Evolutionary conservation across 805 yeast genomes (phyloP).

Genomic region (Torulaspora gathmanii): DNA sequence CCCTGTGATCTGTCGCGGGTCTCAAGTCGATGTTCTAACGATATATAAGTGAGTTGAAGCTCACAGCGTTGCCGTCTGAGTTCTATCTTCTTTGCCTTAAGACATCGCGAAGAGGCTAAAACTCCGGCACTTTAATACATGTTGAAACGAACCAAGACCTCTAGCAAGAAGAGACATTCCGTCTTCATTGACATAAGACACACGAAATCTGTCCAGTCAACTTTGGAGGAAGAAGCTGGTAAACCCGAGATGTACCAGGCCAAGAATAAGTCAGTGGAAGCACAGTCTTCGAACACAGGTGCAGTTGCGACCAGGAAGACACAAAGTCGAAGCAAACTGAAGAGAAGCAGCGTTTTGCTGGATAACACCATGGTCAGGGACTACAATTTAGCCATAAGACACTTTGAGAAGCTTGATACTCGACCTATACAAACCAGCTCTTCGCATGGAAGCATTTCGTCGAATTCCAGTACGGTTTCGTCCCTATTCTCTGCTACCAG

Average conservation of each 20-base stretch:
- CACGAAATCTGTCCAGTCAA: neutral
- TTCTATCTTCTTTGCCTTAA: neutral
- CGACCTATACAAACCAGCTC: constrained; percentile 7
- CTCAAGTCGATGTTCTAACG: too few relatives aligned
- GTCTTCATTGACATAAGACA: constrained; percentile 19
- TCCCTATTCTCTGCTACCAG: constrained; percentile 23
- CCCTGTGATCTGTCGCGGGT: neutral
- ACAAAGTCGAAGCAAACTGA: constrained; percentile 14
- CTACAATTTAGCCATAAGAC: constrained; percentile 26
- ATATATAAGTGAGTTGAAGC: neutral
- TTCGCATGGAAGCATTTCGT: constrained; percentile 11
- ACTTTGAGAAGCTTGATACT: constrained; percentile 10
- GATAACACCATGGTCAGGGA: constrained; percentile 30
- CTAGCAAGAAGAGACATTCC: constrained; percentile 26
- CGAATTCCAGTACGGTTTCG: constrained; percentile 14
- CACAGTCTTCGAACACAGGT: neutral
- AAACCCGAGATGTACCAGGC: constrained; percentile 7
- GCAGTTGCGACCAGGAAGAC: constrained; percentile 4
- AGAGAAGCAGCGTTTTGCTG: constrained; percentile 27
- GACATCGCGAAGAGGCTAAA: neutral
- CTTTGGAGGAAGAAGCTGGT: neutral
- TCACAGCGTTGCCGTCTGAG: neutral
- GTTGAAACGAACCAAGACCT: constrained; percentile 17
- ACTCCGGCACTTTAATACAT: constrained; percentile 4
- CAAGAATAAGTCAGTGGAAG: constrained; percentile 14